phyloP scores from a whole-genome alignment of 2,329 filamentous ascomycete species.

The Verticillium dahliae region DNA sequence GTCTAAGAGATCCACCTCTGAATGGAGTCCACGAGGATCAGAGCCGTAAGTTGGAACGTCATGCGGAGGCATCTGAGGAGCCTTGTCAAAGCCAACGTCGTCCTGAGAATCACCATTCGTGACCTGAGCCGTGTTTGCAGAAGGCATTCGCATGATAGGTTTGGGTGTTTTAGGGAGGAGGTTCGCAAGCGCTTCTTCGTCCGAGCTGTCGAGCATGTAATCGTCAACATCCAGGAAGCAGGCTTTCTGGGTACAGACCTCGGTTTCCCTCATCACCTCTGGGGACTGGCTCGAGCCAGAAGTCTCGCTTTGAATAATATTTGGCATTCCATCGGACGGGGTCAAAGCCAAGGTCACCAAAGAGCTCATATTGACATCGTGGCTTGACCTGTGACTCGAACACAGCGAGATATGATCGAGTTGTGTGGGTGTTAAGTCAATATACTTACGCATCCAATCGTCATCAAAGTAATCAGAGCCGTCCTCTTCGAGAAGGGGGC shows the following conservation, averaged over 20 bases:
- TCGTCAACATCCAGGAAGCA: not conserved
- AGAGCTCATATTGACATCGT: not conserved
- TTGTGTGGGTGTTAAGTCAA: not conserved
- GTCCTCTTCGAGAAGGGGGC: not conserved
- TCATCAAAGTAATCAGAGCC: not conserved
- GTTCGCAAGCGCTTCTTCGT: not conserved
- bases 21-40: not conserved
- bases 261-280: too few relatives aligned
- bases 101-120: not conserved
- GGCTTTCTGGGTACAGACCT: not conserved
- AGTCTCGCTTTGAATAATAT: too few relatives aligned
- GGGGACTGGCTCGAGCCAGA: too few relatives aligned
- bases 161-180: not conserved
- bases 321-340: too few relatives aligned
- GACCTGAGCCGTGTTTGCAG: not conserved
- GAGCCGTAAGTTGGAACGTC: not conserved
- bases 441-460: not conserved
- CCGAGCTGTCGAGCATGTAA: not conserved
- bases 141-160: not conserved
- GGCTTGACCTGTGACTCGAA: not conserved
- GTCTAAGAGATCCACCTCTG: conserved; percentile 21
- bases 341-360: too few relatives aligned
- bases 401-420: not conserved
- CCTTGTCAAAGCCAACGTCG: not conserved
- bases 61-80: not conserved